These are phyloP conservation scores for Herpotrichia juniperi DNA, from an alignment of 2,329 filamentous ascomycete species.

Conservation along the genomic window DNA sequence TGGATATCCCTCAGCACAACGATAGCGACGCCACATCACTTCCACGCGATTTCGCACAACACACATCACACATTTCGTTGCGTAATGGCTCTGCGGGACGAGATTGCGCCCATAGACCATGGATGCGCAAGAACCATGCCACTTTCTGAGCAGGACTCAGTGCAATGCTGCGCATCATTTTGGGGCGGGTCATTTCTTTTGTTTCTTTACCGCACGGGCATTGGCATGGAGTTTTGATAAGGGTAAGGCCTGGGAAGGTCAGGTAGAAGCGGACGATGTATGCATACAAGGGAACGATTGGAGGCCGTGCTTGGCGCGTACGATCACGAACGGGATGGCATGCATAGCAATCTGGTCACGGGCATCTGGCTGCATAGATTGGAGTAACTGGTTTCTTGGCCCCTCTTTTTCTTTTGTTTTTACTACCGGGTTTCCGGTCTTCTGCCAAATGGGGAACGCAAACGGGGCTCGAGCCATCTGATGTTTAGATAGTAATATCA, in stretches of 20 bases:
- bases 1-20: constrained; percentile 20
- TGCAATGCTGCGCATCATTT: constrained; percentile 17
- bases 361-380: constrained; percentile 22
- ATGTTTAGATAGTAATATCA: constrained; percentile 8
- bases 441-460: constrained; percentile 1
- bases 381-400: constrained; percentile 10
- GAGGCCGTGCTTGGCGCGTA: constrained; percentile 24
- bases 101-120: not conserved
- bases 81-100: not conserved
- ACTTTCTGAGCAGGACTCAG: constrained; percentile 33
- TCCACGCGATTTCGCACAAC: not conserved
- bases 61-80: not conserved
- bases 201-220: constrained; percentile 20
- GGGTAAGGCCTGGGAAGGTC: constrained; percentile 8
- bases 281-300: constrained; percentile 16
- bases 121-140: constrained; percentile 9
- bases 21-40: constrained; percentile 9
- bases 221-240: constrained; percentile 33
- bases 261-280: constrained; percentile 17
- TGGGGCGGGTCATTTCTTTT: constrained; percentile 13
- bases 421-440: constrained; percentile 5
- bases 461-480: constrained; percentile 8
- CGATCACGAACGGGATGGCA: constrained; percentile 26
- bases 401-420: constrained; percentile 4
- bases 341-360: constrained; percentile 23